These are phyloP conservation scores for Colletotrichum agaves DNA, from an alignment of 2,329 filamentous ascomycete genomes.

Conservation along the genomic window DNA sequence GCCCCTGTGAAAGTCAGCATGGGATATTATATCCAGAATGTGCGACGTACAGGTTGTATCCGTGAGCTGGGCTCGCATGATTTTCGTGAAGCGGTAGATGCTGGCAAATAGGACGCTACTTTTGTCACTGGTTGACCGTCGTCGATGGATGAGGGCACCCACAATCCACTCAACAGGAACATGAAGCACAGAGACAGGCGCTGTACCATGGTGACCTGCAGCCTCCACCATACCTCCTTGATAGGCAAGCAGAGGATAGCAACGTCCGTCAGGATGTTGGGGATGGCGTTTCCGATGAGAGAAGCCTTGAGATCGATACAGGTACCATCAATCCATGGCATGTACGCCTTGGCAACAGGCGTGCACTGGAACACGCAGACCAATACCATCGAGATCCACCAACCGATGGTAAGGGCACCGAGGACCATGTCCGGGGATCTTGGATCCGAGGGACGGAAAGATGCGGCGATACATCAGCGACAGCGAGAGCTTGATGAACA, in stretches of 20 bases:
- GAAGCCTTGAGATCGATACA: slow-evolving; percentile 53
- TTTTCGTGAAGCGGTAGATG: slow-evolving; percentile 44
- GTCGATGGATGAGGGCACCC: slow-evolving; percentile 28
- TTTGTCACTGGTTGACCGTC: background rate
- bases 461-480: slow-evolving; percentile 37
- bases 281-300: slow-evolving; percentile 57
- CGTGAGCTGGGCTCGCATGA: slow-evolving; percentile 43
- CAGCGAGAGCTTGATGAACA: slow-evolving; percentile 35
- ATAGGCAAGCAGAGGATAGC: slow-evolving; percentile 45
- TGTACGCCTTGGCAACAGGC: slow-evolving; percentile 51
- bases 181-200: slow-evolving; percentile 42
- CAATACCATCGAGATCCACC: slow-evolving; percentile 38
- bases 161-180: slow-evolving; percentile 49
- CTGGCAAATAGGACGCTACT: slow-evolving; percentile 26
- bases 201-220: slow-evolving; percentile 41
- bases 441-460: slow-evolving; percentile 28
- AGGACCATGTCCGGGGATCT: slow-evolving; percentile 26
- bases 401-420: slow-evolving; percentile 30
- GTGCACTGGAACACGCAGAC: slow-evolving; percentile 53
- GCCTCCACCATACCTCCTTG: slow-evolving; percentile 45
- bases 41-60: slow-evolving; percentile 41
- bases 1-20: slow-evolving; percentile 38
- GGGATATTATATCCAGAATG: too few relatives aligned
- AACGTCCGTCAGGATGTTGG: slow-evolving; percentile 53
- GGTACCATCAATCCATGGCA: slow-evolving; percentile 45